Base-by-base conservation (phyloP, 2,329 filamentous ascomycete genomes). In the Ophiostoma piceae region DNA sequence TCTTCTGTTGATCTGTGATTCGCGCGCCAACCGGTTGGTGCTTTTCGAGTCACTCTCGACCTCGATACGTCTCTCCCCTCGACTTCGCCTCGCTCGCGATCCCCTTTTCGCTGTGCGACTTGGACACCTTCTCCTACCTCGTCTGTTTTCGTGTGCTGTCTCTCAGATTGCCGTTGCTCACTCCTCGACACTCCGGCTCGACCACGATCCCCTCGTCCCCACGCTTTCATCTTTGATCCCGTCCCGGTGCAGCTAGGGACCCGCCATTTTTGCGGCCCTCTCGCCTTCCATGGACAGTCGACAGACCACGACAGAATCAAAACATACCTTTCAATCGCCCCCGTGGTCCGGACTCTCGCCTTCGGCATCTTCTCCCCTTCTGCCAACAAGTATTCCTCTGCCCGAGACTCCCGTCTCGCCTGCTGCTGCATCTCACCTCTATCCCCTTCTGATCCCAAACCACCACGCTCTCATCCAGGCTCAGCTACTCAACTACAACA, bases 401-500 rank as follows among this genome's bases (percentile, higher is more conserved):
- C 75, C 69, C 69, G 74, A 74, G 67, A 74, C 74, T 47, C 72
- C 74, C 32, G 74, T 76, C 57, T 69, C 72, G 16, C 65, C 69
- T 69, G 69, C 65, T 57, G 54, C 72, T 71, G 54, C 71, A 72
- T 60, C 67, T 29, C 67, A 29, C 9, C 64, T 39, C 26, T 64
- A 57, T 37, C 86, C 86, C 47, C 82, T 87, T 73, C 79, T 87
- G 74, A 81, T 87, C 71, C 85, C 85, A 19, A 86, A 87, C 72
- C 85, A 88, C 73, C 85, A 82, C 51, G 85, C 83, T 60, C 80
- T 85, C 73, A 87, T 87, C 78, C 85, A 88, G 75, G 85, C 85
- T 69, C 86, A 88, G 78, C 83, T 90, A 70, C 82, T 86, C 68
- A 84, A 88, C 74, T 89, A 89, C 82, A 89, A 89, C 78, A 85